Evolutionary conservation across 2,329 filamentous ascomycete genomes (phyloP), one percentile per base, ranked within the genome.

Genomic region (Elsinoe arachidis): DNA sequence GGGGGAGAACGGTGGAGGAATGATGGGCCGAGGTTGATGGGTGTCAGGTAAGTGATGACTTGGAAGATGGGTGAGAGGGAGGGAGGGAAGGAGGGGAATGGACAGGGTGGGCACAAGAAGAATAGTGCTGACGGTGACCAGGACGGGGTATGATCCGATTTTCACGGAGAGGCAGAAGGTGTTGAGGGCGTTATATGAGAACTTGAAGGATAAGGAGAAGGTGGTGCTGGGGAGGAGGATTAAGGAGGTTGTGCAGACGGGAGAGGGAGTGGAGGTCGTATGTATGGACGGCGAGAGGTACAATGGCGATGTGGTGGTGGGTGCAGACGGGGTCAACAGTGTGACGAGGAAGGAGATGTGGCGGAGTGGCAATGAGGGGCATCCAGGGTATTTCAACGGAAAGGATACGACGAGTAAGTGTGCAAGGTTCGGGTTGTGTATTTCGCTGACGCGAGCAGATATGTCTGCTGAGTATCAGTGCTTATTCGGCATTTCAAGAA

Each of bases 401-500:
- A 56, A 61, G 19, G 64, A 66, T 15, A 61, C 61, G 38, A 58
- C 23, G 1, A 39, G 54, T 59, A 43, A 38, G 58, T 37, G 7
- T n/a, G 2, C 1, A 2, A 12, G 19, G n/a, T 14, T 3, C 1
- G n/a, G 44, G 12, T 1, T 49, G 30, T 11, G 9, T 26, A 11
- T 5, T 3, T 47, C 57, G 23, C 56, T 14, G 10, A 43, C 10
- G 14, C 1, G 14, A 5, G 26, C 43, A 17, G 63, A 41, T 11
- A 57, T 65, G 44, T 39, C 56, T 34, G 63, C 62, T 9, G 59
- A 61, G 33, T 74, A 72, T 38, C 59, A 61, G 10, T 73, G 71
- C 61, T 68, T 68, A n/a, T 75, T 72, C 44, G 72, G 73, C 4
- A 74, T 74, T 12, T 67, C 71, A 2, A 60, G 69, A 14, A 30